phyloP scores from a whole-genome alignment of 139 green algal genomes.

The Nannochloris sp. region DNA sequence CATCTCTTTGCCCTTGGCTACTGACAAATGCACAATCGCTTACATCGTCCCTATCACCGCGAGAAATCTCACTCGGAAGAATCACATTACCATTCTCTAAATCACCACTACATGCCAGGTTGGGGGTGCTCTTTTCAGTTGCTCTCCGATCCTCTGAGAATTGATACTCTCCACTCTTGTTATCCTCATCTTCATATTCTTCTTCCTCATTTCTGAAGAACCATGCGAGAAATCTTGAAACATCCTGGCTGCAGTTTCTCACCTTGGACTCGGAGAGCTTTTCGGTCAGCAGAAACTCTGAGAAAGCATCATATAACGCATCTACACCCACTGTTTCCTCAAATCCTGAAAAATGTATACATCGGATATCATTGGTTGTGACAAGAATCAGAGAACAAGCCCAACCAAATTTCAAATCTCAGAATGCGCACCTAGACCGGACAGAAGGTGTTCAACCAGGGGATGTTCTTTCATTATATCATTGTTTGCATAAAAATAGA shows the following conservation, averaged over 20 bases:
- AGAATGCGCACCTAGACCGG: conserved; percentile 9
- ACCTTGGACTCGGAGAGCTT: neutral
- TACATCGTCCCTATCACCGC: too few species aligned
- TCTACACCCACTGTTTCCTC: conserved; percentile 16
- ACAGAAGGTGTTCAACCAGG: conserved; percentile 12
- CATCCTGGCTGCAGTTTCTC: neutral
- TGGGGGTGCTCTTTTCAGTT: too few species aligned
- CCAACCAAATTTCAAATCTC: neutral
- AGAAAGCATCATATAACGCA: conserved; percentile 17
- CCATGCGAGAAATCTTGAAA: conserved; percentile 5
- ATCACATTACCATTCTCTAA: too few species aligned
- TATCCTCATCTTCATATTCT: neutral
- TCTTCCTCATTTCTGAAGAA: neutral
- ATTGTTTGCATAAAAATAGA: neutral
- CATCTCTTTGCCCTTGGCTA: too few species aligned
- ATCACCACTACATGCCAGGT: too few species aligned
- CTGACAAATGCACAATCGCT: too few species aligned
- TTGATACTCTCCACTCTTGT: too few species aligned
- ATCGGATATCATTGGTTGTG: neutral
- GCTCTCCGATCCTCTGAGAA: too few species aligned
- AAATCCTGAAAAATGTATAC: conserved; percentile 14
- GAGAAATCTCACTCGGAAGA: neutral
- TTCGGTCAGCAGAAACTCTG: neutral
- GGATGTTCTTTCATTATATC: conserved; percentile 8
- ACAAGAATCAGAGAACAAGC: neutral